These are phyloP conservation scores for Trametes gibbosa DNA, from an alignment of 768 basidiomycete genomes.

Conservation along the genomic window DNA sequence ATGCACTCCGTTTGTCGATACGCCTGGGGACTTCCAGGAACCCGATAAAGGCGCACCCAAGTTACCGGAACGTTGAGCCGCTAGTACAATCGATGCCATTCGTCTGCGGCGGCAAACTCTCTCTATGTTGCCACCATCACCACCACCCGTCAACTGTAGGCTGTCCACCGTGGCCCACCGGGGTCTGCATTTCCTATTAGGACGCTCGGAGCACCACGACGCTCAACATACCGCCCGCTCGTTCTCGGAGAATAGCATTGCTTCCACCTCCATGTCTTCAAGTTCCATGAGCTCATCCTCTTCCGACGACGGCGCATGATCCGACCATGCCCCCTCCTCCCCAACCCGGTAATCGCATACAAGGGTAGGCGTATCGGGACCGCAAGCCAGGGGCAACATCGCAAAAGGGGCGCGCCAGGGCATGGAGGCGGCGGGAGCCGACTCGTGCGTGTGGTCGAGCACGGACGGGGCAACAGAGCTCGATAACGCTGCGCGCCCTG, in stretches of 20 bases:
- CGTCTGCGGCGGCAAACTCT: not conserved
- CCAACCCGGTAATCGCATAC: slow-evolving; percentile 4
- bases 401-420: not conserved
- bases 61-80: not conserved
- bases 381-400: not conserved
- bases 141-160: not conserved
- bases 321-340: not conserved
- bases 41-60: not conserved
- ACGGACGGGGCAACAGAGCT: not conserved
- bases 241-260: not conserved
- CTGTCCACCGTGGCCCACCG: too few relatives aligned
- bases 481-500: not conserved
- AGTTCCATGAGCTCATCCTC: slow-evolving; percentile 1
- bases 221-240: not conserved
- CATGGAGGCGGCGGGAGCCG: not conserved
- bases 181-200: not conserved
- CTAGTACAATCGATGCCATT: not conserved
- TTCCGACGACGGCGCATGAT: not conserved
- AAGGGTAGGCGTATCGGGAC: not conserved
- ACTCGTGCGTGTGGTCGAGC: not conserved
- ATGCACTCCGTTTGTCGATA: not conserved
- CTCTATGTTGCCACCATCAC: slow-evolving; percentile 2
- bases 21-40: slow-evolving; percentile 1
- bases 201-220: not conserved
- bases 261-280: slow-evolving; percentile 6